Percentiles rank a stretch among this genome's conserved stretches.
These are phyloP conservation scores for Suillus occidentalis DNA, from an alignment of 768 basidiomycete species.

Conservation along the genomic window DNA sequence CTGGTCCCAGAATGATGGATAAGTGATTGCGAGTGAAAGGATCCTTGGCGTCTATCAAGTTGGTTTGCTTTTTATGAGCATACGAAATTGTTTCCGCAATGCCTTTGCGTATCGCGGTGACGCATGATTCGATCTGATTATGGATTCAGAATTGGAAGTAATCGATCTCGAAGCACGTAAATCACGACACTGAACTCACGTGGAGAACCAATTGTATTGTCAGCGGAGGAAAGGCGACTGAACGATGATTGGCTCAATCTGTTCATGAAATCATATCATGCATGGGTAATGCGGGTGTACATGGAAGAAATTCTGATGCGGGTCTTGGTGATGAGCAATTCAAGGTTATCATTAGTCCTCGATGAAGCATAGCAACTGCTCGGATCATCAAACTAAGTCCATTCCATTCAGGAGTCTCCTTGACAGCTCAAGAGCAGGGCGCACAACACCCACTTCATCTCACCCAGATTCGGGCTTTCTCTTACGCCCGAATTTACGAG, in stretches of 20 bases:
- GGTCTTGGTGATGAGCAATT: background rate
- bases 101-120: background rate
- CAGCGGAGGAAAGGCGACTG: background rate
- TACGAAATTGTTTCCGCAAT: conserved; percentile 15
- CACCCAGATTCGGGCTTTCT: conserved; percentile 20
- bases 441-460: conserved; percentile 14
- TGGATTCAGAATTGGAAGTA: conserved; percentile 12
- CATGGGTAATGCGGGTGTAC: conserved; percentile 18
- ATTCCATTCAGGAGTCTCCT: background rate
- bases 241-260: conserved; percentile 21
- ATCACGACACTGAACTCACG: conserved; percentile 17
- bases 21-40: background rate
- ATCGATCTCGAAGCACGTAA: conserved; percentile 26
- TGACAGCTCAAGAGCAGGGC: conserved; percentile 5
- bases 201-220: background rate
- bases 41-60: background rate
- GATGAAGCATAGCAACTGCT: conserved; percentile 29
- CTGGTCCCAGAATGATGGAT: background rate
- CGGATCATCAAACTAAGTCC: conserved; percentile 8
- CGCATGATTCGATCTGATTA: conserved; percentile 19
- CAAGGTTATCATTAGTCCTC: conserved; percentile 6
- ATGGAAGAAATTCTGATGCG: conserved; percentile 23
- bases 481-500: conserved; percentile 45
- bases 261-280: conserved; percentile 13
- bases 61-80: conserved; percentile 19